phyloP scores from a whole-genome alignment of 768 basidiomycete genomes.

The Podaxis sp. region DNA sequence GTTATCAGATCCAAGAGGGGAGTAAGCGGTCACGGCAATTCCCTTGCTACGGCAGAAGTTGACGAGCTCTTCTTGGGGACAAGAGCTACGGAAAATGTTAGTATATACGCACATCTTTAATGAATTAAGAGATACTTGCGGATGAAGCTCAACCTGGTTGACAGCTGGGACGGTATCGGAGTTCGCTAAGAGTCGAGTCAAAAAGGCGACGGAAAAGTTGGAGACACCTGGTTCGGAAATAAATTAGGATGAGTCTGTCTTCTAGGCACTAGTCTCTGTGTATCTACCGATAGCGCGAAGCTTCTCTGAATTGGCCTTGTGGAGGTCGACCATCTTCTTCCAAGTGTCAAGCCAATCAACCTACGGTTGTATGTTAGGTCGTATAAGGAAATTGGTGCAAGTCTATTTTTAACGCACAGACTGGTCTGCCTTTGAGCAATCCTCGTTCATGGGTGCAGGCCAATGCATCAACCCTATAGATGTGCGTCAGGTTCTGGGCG shows the following conservation, averaged over 20 bases:
- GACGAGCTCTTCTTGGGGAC: conserved; percentile 66
- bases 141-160: conserved; percentile 80
- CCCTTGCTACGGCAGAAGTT: conserved; percentile 60
- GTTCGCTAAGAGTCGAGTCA: conserved; percentile 59
- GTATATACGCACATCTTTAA: neutral
- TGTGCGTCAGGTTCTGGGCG: neutral
- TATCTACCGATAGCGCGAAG: conserved; percentile 69
- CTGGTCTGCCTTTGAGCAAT: conserved; percentile 50
- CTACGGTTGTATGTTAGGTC: conserved; percentile 19
- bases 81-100: conserved; percentile 36
- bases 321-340: conserved; percentile 72
- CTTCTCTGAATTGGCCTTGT: conserved; percentile 66
- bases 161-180: conserved; percentile 67
- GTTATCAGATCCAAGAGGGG: conserved; percentile 71
- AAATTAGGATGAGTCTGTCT: neutral
- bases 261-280: conserved; percentile 7
- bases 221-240: conserved; percentile 46
- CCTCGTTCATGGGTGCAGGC: conserved; percentile 72
- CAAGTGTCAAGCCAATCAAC: conserved; percentile 75
- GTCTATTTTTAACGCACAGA: conserved; percentile 24
- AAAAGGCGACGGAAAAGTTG: conserved; percentile 67
- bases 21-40: conserved; percentile 77
- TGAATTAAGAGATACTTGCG: conserved; percentile 38
- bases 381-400: neutral
- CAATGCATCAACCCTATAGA: conserved; percentile 75